A percentile compares a stretch with the other conserved stretches of the same genome.
These are phyloP conservation scores for Aspergillus wentii DNA, from an alignment of 495 filamentous ascomycete genomes.

Conservation along the genomic window DNA sequence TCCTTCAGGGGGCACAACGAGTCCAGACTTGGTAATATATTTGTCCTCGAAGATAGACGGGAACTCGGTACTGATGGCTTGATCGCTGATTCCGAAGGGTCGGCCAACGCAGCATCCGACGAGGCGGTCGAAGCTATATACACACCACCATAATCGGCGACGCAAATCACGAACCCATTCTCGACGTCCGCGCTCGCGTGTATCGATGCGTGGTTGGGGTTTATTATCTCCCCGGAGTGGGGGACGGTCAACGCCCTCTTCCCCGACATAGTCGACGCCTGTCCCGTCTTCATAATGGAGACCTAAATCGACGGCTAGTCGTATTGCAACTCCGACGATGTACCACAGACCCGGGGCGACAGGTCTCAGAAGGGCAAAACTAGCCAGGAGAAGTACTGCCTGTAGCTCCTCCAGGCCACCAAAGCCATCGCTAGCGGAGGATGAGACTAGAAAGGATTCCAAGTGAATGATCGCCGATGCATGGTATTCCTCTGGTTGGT, in stretches of 20 bases:
- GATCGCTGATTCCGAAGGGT: slow-evolving; percentile 89
- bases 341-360: slow-evolving; percentile 96
- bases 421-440: slow-evolving; percentile 55
- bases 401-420: slow-evolving; percentile 89
- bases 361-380: slow-evolving; percentile 84
- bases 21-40: slow-evolving; percentile 82
- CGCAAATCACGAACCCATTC: slow-evolving; percentile 87
- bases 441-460: slow-evolving; percentile 76
- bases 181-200: slow-evolving; percentile 64
- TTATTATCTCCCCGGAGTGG: slow-evolving; percentile 14
- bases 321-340: slow-evolving; percentile 88
- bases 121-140: slow-evolving; percentile 88
- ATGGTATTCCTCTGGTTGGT: slow-evolving; percentile 92
- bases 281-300: slow-evolving; percentile 89
- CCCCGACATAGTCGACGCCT: slow-evolving; percentile 49
- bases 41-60: slow-evolving; percentile 81
- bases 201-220: slow-evolving; percentile 35
- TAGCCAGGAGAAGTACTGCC: slow-evolving; percentile 82
- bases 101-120: slow-evolving; percentile 89
- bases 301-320: slow-evolving; percentile 85
- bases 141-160: slow-evolving; percentile 92
- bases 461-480: slow-evolving; percentile 88
- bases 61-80: slow-evolving; percentile 91
- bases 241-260: slow-evolving; percentile 23
- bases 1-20: slow-evolving; percentile 49